Evolutionary conservation across 139 green algal species (phyloP).

Genomic region (Asterochloris sp.): DNA sequence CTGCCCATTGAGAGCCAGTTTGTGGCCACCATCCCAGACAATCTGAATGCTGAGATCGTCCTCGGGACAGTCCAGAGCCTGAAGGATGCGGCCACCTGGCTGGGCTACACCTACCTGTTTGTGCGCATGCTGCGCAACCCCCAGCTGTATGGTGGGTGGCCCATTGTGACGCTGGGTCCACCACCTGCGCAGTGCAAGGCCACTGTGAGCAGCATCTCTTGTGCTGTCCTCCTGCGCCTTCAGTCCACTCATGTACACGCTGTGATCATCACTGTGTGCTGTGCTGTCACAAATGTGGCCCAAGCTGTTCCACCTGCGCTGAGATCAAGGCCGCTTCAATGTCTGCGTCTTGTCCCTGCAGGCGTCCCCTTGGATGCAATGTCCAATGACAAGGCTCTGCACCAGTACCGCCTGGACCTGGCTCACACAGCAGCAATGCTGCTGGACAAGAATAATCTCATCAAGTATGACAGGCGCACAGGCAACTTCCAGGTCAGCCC

Average conservation of each 20-base stretch:
- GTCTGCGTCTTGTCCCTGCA: too few species aligned
- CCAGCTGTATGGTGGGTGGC: conserved; percentile 66
- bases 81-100: conserved; percentile 79
- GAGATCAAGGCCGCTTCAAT: too few species aligned
- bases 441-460: conserved; percentile 88
- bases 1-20: conserved; percentile 97
- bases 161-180: too few species aligned
- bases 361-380: conserved; percentile 4
- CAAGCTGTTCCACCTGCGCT: too few species aligned
- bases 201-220: too few species aligned
- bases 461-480: conserved; percentile 90
- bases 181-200: too few species aligned
- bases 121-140: conserved; percentile 95
- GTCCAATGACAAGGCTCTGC: conserved; percentile 37
- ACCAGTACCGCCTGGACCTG: conserved; percentile 86
- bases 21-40: conserved; percentile 81
- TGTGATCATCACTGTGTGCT: too few species aligned
- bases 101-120: conserved; percentile 95
- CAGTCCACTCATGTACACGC: too few species aligned
- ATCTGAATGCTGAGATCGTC: conserved; percentile 97
- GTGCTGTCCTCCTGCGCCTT: too few species aligned
- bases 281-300: too few species aligned
- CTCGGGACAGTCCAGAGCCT: conserved; percentile 85
- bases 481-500: conserved; percentile 73
- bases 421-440: conserved; percentile 80